Base-by-base conservation (phyloP, 371 early-diverging fungal species). In the Fennellomyces sp. region DNA sequence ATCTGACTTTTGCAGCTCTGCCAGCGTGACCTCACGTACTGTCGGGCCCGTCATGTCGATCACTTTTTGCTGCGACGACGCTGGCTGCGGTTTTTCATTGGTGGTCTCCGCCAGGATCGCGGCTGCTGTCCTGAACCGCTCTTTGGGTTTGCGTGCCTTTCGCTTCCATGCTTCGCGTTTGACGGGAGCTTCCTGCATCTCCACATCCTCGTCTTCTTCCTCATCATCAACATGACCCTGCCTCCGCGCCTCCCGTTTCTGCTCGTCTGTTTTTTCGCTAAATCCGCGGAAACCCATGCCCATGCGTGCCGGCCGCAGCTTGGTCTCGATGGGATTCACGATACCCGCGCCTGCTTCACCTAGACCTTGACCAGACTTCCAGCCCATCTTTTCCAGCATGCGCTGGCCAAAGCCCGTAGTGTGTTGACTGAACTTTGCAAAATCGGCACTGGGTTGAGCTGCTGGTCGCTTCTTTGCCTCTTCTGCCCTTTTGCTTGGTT, bases 371-470 rank as follows among this genome's bases (percentile, higher is more conserved):
- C 91, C 91, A 10, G 60, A 56, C 38, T 65, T 72, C 93, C 93
- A 93, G 5, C 93, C 93, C 87, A 94, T 92, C 70, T 91, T 92
- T 62, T 87, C 76, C 70, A 97, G 75, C 88, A 94, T 87, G 48
- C 85, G 86, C 70, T 87, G 72, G 41, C 89, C 93, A 51, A 92
- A 80, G 2, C 92, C 92, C 36, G 84, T 91, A 1, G 86, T 84
- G 38, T 84, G 78, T 26, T 80, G 72, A 15, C 88, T 91, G 58
- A 94, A 96, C 41, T 82, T 83, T 4, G 85, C 95, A 82, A 94
- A 95, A 7, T 88, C 91, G 65, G 76, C 78, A 4, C 80, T 82
- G n/a, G 71, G 65, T 17, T 76, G 61, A 15, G 36, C 39, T 45
- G 10, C 52, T 23, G n/a, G 64, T 25, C 6, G 39, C 17, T 39